Percentiles rank a stretch among this genome's conserved stretches.
Conservation (phyloP, 2,329 filamentous ascomycete species). For the Xylariaceae sp. region DNA sequence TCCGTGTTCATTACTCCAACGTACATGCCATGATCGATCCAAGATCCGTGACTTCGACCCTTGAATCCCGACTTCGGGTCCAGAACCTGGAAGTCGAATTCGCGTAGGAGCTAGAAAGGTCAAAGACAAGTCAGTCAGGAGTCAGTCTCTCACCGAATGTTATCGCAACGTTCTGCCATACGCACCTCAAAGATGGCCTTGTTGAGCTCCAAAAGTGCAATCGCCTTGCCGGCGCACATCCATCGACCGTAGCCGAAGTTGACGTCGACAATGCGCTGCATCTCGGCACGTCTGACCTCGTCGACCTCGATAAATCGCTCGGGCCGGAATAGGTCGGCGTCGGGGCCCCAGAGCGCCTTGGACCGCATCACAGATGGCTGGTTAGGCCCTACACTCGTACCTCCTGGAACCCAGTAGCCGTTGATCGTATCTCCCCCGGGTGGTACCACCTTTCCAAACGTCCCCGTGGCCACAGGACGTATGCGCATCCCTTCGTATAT, state of each 20-base stretch:
- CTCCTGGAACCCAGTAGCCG: conserved; percentile 13
- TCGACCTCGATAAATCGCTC: conserved; percentile 13
- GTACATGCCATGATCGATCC: no score
- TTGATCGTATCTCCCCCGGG: conserved; percentile 19
- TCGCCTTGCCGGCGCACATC: conserved; percentile 7
- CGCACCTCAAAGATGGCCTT: conserved; percentile 11
- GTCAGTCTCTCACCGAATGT: not conserved
- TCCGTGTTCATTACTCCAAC: no score
- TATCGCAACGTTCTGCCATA: not conserved
- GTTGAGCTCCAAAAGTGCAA: conserved; percentile 11
- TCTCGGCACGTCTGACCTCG: conserved; percentile 2
- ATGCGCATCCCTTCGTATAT: conserved; percentile 35
- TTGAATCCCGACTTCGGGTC: not conserved
- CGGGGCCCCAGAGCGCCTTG: conserved; percentile 9
- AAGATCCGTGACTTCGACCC: not conserved
- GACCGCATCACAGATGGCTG: conserved; percentile 5
- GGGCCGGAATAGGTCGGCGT: conserved; percentile 15
- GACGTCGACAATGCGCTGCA: conserved; percentile 12
- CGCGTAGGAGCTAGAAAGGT: not conserved
- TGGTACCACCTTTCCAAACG: conserved; percentile 22
- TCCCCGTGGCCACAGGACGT: conserved; percentile 25
- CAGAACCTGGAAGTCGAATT: conserved; percentile 2
- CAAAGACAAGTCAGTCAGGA: not conserved
- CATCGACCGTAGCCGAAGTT: conserved; percentile 14
- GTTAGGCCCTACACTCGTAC: conserved; percentile 14